These are phyloP conservation scores for Emericellopsis terricola DNA, from an alignment of 495 filamentous ascomycete genomes.

Conservation along the genomic window DNA sequence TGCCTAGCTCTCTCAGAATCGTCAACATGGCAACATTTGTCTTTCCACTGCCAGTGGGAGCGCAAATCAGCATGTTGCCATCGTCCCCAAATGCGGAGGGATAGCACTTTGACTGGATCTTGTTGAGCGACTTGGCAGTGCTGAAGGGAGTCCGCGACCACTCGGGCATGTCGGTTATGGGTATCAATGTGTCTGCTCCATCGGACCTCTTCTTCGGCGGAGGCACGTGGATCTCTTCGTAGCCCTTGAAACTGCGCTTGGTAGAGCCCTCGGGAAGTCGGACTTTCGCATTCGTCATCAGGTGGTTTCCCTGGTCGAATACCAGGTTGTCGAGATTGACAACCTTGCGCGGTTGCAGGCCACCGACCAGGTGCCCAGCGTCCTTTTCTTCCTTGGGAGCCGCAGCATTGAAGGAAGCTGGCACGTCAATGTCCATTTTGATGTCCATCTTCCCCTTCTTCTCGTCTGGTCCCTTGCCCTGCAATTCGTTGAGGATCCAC, in stretches of 20 bases:
- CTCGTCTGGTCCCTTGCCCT: slow-evolving; percentile 31
- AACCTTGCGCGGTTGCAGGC: slow-evolving; percentile 69
- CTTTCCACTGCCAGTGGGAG: slow-evolving; percentile 93
- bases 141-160: slow-evolving; percentile 84
- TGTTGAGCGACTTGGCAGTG: slow-evolving; percentile 60
- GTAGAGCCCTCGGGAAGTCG: slow-evolving; percentile 90
- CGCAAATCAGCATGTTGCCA: slow-evolving; percentile 94
- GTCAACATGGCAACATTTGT: slow-evolving; percentile 98
- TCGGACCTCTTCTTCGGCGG: slow-evolving; percentile 70
- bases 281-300: slow-evolving; percentile 95
- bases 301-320: slow-evolving; percentile 94
- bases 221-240: slow-evolving; percentile 95
- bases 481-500: slow-evolving; percentile 71
- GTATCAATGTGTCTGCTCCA: slow-evolving; percentile 61
- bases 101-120: slow-evolving; percentile 86
- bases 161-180: slow-evolving; percentile 72
- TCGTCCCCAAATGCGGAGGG: slow-evolving; percentile 85
- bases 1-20: slow-evolving; percentile 91
- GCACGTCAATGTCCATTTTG: slow-evolving; percentile 89
- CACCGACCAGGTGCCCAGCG: slow-evolving; percentile 56
- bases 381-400: slow-evolving; percentile 22
- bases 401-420: slow-evolving; percentile 31
- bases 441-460: slow-evolving; percentile 58
- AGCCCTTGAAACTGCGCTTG: slow-evolving; percentile 90
- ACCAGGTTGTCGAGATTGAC: slow-evolving; percentile 92